Base-by-base conservation (phyloP, 2,329 filamentous ascomycete species). In the Madurella mycetomatis region DNA sequence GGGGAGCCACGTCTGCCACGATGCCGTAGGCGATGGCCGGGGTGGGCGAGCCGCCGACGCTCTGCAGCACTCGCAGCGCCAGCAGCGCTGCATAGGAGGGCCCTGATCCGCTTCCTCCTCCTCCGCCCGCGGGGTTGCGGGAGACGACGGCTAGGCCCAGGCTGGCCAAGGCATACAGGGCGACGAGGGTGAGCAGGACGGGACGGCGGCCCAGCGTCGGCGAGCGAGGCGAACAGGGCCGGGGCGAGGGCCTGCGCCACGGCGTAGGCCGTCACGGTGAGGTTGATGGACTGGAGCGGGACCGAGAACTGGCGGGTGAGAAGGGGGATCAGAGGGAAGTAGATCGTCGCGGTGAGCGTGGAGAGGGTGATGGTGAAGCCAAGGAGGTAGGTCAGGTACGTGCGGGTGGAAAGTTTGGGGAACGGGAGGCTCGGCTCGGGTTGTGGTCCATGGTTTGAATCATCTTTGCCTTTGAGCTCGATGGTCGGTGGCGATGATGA, bases 21-120 rank as follows among this genome's bases (percentile, higher is more conserved):
- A 89, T 80, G 1, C 82, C 87, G 58, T 79, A 85, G 0, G 80
- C 83, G 1, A 91, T 73, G 0, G 86, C 82, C 9, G 88, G 74
- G 0, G 84, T 85, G 0, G 82, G 82, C 58, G 79, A 83, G 60
- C 79, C 84, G 0, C 84, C 82, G 1, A 76, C 72, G 19, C 79
- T 81, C 61, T 86, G 83, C 2, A 85, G 53, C 65, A 77, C 78
- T 0, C 83, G 74, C 2, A 86, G 67, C 2, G 83, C 70, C 16
- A 85, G 63, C 13, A 86, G 67, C 0, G 79, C 77, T 0, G 72
- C 70, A 57, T 80, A 82, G 60, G 25, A 25, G 25, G 25, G 7
- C 7, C 4, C 3, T 7, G 25, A 25, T 7, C 4, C 25, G 25
- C 4, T 7, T 4, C 25, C 25, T 7, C 4, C 25, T 3, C 4